phyloP scores from a whole-genome alignment of 75 land plant species.

The Azolla pinnata region DNA sequence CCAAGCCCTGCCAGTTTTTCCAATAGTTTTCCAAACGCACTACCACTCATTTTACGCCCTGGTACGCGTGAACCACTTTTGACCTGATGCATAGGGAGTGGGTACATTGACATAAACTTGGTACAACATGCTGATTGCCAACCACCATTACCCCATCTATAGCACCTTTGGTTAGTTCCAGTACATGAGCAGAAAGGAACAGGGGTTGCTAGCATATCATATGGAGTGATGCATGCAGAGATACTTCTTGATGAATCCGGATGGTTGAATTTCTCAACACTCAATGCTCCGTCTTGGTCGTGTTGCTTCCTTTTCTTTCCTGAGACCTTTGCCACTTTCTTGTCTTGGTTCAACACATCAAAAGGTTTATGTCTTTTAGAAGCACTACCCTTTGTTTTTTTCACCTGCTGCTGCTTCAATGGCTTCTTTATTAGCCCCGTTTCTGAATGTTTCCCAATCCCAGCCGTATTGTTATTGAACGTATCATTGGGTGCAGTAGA shows the following conservation, averaged over 20 bases:
- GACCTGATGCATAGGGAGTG: constrained; percentile 50
- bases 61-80: constrained; percentile 60
- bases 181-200: constrained; percentile 70
- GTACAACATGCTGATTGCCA: constrained; percentile 88
- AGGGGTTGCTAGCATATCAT: constrained; percentile 40
- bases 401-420: too few species aligned
- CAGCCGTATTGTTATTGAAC: too few species aligned
- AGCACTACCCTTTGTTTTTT: constrained; percentile 2
- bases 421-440: too few species aligned
- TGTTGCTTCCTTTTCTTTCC: not conserved
- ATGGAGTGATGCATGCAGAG: constrained; percentile 4
- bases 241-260: not conserved
- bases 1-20: constrained; percentile 60
- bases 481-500: too few species aligned
- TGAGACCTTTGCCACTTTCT: constrained; percentile 6
- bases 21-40: constrained; percentile 63
- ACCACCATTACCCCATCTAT: constrained; percentile 81
- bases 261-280: constrained; percentile 5
- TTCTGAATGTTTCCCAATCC: too few species aligned
- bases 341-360: constrained; percentile 1
- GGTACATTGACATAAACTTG: constrained; percentile 54
- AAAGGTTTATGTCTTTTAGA: constrained; percentile 5
- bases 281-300: not conserved
- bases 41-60: constrained; percentile 75
- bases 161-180: constrained; percentile 59